Evolutionary conservation across 768 basidiomycete species (phyloP), one percentile per base, ranked within the genome.

Genomic region (Auriscalpium orientale): DNA sequence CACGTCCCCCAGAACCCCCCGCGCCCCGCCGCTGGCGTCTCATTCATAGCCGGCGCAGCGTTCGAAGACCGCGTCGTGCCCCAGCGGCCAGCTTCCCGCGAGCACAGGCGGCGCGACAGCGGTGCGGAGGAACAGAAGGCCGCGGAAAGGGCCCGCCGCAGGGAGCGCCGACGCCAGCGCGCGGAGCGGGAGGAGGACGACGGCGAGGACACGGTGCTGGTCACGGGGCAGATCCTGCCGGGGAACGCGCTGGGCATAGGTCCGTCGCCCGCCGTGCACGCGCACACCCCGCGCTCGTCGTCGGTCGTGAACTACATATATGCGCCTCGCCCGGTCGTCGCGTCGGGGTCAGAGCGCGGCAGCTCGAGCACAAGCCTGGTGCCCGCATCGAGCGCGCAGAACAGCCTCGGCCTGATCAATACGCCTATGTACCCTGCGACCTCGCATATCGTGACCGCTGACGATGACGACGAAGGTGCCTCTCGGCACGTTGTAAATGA

Each of bases 331-430:
- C 51, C 46, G 15, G 20, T 59, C 10, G 51, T 49, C 20, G 44
- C 58, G 18, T 36, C 52, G 8, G 58, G 58, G 58, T 12, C 8
- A 8, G 52, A 49, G 18, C 58, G 56, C 12, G 51, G 54, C 53
- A n/a, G 46, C 18, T 46, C 43, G 28, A 59, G 53, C 35, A 18
- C 40, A 43, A 43, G 15, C 15, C 40, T 18, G 7, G 40, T 18
- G 40, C 40, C 40, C 40, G 40, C 8, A 1, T 18, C 40, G 35
- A 28, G 56, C 40, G 56, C 58, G 16, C n/a, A 50, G 40, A 60
- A 60, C 18, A 60, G 52, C 38, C 56, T 60, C 6, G 58, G 58
- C 45, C 56, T 60, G 43, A 53, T 5, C 20, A 46, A 59, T 56
- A 8, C 4, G 51, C 6, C 56, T 51, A 43, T 28, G 28, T 28